Evolutionary conservation across 768 basidiomycete species (phyloP), one percentile per base, ranked within the genome.

Genomic region (Kwoniella heveanensis): DNA sequence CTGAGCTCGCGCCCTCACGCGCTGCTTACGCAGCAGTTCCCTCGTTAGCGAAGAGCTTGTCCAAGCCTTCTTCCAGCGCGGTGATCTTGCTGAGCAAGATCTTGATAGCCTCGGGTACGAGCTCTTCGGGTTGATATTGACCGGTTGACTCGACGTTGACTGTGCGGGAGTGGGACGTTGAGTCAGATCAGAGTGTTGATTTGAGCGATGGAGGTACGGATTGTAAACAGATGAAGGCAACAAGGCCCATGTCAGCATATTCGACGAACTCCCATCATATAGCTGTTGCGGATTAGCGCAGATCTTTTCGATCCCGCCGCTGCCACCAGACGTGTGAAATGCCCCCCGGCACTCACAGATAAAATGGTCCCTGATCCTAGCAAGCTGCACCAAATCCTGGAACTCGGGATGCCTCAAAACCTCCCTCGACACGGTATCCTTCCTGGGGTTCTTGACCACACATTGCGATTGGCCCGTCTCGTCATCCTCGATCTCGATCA

Each of bases 381-480:
- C 87, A 55, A 99, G 83, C 78, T 90, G 85, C 2, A 95, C 92
- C 53, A 83, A 86, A 46, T 86, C 91, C 37, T 86, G 85, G 67
- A 98, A 96, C 78, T 98, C 94, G 0, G 89, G 87, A 79, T 97
- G 90, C 66, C 95, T 85, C 48, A 96, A 83, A 1, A 94, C 94
- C 80, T 98, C 94, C 49, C 96, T 84, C 67, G 88, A 91, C 76
- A 99, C 90, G 2, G 87, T 90, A 76, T 99, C 96, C 61, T 87
- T 87, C 30, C 94, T 84, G 21, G 83, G 70, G 55, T 83, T 78
- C 26, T 76, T 80, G 5, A 92, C 85, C 36, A 85, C 84, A 84
- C 80, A 22, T 90, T 87, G 50, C 82, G 84, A 52, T 49, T 68
- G 25, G 53, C 73, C 67, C 87, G 69, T 19, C 0, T 85, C 50